Evolutionary conservation across 345 rosid genomes (phyloP).

Genomic region (Rhodamnia argentea): DNA sequence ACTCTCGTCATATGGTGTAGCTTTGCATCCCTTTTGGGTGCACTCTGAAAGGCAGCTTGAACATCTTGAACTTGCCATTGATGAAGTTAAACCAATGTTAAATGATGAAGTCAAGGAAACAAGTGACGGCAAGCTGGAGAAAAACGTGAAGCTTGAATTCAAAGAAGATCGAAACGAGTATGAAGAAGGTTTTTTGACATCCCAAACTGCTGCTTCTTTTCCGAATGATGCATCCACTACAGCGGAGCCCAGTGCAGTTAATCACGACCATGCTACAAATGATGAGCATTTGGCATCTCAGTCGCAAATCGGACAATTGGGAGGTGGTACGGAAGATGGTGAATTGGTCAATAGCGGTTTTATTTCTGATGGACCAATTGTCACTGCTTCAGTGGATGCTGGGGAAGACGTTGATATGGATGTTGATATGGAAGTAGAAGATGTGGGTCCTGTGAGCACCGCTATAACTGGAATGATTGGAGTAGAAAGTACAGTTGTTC

Average conservation of each 20-base stretch:
- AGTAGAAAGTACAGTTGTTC: constrained; percentile 11
- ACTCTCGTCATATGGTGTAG: constrained; percentile 38
- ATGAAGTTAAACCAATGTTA: constrained; percentile 60
- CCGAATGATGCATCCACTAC: background rate
- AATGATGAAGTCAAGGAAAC: constrained; percentile 37
- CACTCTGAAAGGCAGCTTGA: constrained; percentile 73
- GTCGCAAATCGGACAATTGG: constrained; percentile 21
- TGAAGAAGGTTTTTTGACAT: constrained; percentile 10
- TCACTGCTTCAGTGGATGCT: constrained; percentile 12
- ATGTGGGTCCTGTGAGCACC: constrained; percentile 21
- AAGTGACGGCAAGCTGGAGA: constrained; percentile 11
- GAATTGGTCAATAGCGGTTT: constrained; percentile 17
- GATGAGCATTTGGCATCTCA: constrained; percentile 5
- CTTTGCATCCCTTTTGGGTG: constrained; percentile 70
- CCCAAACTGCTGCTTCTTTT: constrained; percentile 18
- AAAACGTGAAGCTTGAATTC: constrained; percentile 15
- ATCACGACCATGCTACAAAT: background rate
- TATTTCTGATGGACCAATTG: constrained; percentile 13
- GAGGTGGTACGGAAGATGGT: constrained; percentile 11
- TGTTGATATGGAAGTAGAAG: constrained; percentile 97
- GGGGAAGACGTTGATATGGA: constrained; percentile 88
- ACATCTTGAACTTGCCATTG: constrained; percentile 49
- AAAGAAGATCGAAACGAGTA: constrained; percentile 12
- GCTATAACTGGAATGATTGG: constrained; percentile 9
- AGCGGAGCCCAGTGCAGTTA: constrained; percentile 1